These are phyloP conservation scores for Cladosporium sp. DNA, from an alignment of 2,329 filamentous ascomycete genomes.

Conservation along the genomic window DNA sequence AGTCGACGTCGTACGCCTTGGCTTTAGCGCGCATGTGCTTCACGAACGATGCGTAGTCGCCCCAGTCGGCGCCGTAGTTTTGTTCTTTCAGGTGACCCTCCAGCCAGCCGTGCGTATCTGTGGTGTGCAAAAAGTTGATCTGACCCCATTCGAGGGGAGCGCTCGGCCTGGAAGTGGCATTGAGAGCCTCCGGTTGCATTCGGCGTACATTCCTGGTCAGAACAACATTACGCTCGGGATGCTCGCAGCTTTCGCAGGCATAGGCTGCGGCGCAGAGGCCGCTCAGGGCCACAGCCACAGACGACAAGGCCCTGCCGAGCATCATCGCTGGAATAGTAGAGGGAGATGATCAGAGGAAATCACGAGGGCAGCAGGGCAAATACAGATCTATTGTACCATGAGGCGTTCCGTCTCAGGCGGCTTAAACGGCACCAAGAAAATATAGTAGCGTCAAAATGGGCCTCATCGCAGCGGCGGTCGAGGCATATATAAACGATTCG, in stretches of 20 bases:
- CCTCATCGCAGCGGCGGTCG: not conserved
- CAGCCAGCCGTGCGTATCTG: conserved; percentile 51
- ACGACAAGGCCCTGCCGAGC: not conserved
- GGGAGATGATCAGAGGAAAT: not conserved
- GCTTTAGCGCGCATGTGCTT: conserved; percentile 56
- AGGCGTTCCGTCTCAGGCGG: not conserved
- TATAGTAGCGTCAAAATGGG: not conserved
- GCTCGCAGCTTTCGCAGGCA: conserved; percentile 36
- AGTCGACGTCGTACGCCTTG: conserved; percentile 50
- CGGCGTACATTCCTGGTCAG: conserved; percentile 37
- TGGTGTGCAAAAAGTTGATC: conserved; percentile 61
- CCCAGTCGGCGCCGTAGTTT: conserved; percentile 62
- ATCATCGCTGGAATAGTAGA: not conserved
- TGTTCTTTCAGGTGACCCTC: conserved; percentile 47
- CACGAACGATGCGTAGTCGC: conserved; percentile 57
- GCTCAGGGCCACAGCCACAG: conserved; percentile 16
- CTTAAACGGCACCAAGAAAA: not conserved
- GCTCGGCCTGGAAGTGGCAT: conserved; percentile 32
- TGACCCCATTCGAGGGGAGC: conserved; percentile 53
- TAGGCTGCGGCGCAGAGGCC: conserved; percentile 4
- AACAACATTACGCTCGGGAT: conserved; percentile 35
- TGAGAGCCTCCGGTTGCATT: conserved; percentile 41
- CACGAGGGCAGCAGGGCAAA: not conserved
- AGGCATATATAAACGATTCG: too few relatives aligned
- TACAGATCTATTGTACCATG: not conserved